A percentile compares a stretch with the other conserved stretches of the same genome.
Evolutionary conservation across 73 alveolate genomes (phyloP).

Genomic region (Paramecium biaurelia): DNA sequence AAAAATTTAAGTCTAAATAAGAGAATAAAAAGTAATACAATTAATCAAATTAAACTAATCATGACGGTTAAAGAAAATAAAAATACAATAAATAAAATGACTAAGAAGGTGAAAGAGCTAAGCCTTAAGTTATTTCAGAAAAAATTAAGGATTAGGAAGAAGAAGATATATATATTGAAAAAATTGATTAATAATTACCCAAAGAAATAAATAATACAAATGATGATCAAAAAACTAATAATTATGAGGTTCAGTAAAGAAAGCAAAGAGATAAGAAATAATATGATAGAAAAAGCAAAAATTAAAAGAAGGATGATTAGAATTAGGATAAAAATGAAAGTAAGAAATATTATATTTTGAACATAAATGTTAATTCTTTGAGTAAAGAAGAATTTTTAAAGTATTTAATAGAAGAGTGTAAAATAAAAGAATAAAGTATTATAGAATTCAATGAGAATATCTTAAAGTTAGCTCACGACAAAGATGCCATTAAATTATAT

Average conservation of each 20-base stretch:
- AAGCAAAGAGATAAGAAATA: neutral
- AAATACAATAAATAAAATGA: neutral
- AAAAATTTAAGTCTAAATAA: neutral
- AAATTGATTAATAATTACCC: neutral
- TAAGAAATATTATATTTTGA: neutral
- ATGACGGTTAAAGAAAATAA: neutral
- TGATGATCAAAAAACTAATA: neutral
- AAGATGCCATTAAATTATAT: neutral
- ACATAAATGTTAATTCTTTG: neutral
- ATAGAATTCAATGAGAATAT: neutral
- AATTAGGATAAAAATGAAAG: neutral
- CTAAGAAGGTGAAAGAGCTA: neutral
- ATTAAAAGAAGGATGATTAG: neutral
- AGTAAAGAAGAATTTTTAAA: neutral
- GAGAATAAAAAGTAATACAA: neutral
- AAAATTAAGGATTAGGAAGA: neutral
- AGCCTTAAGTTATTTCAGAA: neutral
- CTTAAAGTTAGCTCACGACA: neutral
- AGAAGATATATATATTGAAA: neutral
- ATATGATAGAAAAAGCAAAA: neutral
- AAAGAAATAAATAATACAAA: neutral
- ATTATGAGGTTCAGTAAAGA: neutral
- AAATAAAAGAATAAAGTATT: neutral
- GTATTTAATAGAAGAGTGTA: neutral
- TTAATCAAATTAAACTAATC: neutral